A percentile compares a stretch with the other conserved stretches of the same genome.
These are phyloP conservation scores for Kockiozyma suomiensis DNA, from an alignment of 805 yeast genomes.

Conservation along the genomic window DNA sequence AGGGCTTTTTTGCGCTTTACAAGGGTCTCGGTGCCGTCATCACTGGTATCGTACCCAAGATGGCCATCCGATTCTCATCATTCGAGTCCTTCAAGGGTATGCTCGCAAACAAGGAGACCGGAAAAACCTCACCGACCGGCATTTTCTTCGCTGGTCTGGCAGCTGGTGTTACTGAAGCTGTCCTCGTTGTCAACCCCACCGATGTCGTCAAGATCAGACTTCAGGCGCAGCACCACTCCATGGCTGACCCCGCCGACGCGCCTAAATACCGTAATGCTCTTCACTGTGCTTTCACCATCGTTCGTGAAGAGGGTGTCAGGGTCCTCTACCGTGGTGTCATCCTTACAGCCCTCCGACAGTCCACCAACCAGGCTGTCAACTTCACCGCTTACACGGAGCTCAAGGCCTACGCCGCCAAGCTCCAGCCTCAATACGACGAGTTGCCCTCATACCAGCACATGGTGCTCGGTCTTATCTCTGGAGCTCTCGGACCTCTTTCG, in stretches of 20 bases:
- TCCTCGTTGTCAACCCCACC: slow-evolving; percentile 92
- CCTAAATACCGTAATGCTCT: slow-evolving; percentile 92
- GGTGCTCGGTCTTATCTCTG: slow-evolving; percentile 83
- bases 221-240: slow-evolving; percentile 91
- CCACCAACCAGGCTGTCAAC: slow-evolving; percentile 97
- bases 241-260: slow-evolving; percentile 71
- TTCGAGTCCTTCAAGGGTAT: slow-evolving; percentile 83
- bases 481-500: slow-evolving; percentile 97
- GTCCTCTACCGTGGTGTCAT: slow-evolving; percentile 93
- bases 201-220: slow-evolving; percentile 95
- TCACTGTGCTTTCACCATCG: slow-evolving; percentile 81
- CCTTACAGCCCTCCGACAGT: slow-evolving; percentile 96
- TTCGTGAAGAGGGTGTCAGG: slow-evolving; percentile 86
- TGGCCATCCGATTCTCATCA: slow-evolving; percentile 96
- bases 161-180: slow-evolving; percentile 97
- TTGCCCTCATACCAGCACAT: slow-evolving; percentile 96
- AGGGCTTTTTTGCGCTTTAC: slow-evolving; percentile 82
- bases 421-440: slow-evolving; percentile 55
- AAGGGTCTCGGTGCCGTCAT: slow-evolving; percentile 97
- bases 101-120: slow-evolving; percentile 47
- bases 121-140: slow-evolving; percentile 63
- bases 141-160: slow-evolving; percentile 93
- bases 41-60: slow-evolving; percentile 95
- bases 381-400: slow-evolving; percentile 91
- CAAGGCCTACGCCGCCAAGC: slow-evolving; percentile 66